Conservation (phyloP, 1,139 yeast species). For the Taphrina populina region DNA sequence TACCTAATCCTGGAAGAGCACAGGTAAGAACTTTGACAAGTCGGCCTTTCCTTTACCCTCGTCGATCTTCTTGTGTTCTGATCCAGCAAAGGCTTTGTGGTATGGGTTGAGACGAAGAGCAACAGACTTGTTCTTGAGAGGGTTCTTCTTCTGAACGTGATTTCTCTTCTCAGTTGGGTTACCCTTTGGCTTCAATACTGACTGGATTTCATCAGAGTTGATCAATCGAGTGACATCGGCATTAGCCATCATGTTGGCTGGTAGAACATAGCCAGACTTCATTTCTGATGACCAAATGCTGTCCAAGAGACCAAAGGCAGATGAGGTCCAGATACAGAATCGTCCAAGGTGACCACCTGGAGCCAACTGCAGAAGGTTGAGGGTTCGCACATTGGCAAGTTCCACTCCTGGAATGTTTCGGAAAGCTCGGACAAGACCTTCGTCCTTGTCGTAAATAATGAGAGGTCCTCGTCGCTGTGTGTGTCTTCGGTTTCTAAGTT, state of each 20-base stretch:
- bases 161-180: constrained; percentile 90
- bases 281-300: constrained; percentile 87
- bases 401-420: constrained; percentile 99
- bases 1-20: constrained; percentile 25
- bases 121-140: constrained; percentile 99
- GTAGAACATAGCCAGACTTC: constrained; percentile 89
- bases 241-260: constrained; percentile 90
- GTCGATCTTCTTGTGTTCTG: constrained; percentile 32
- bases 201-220: constrained; percentile 98
- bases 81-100: constrained; percentile 41
- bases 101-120: constrained; percentile 98
- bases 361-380: constrained; percentile 97
- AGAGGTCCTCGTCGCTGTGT: constrained; percentile 99
- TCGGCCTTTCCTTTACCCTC: constrained; percentile 28
- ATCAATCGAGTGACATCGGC: constrained; percentile 95
- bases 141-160: constrained; percentile 98
- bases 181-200: constrained; percentile 96
- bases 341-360: constrained; percentile 99
- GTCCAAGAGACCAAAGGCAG: constrained; percentile 96
- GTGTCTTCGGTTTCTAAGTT: constrained; percentile 99
- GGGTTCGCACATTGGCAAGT: constrained; percentile 86
- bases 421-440: constrained; percentile 97
- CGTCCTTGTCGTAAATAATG: constrained; percentile 91
- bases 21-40: constrained; percentile 28
- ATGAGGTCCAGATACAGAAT: constrained; percentile 99